A percentile compares a stretch with the other conserved stretches of the same genome.
Evolutionary conservation across 2,329 filamentous ascomycete species (phyloP).

Genomic region (Aphanocladium album): DNA sequence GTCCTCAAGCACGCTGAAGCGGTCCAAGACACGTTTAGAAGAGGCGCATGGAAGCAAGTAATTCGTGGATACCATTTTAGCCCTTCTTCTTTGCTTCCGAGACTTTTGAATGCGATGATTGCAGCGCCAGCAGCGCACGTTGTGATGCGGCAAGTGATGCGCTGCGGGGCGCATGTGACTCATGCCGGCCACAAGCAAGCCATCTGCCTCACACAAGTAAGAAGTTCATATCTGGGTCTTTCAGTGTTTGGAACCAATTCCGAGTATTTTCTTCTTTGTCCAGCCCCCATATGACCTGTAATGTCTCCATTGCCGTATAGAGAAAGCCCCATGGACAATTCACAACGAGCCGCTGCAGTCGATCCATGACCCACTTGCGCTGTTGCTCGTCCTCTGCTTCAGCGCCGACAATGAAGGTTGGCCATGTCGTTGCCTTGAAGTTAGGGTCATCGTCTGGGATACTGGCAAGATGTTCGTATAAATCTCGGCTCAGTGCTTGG

Average conservation of each 20-base stretch:
- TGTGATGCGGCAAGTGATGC: not conserved
- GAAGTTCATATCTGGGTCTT: constrained; percentile 36
- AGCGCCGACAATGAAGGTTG: constrained; percentile 51
- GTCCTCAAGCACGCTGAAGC: constrained; percentile 25
- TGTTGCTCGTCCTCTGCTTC: constrained; percentile 39
- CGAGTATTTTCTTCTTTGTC: constrained; percentile 26
- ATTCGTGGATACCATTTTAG: not conserved
- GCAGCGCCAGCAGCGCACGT: not conserved
- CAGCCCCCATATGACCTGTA: constrained; percentile 39
- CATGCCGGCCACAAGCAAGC: not conserved
- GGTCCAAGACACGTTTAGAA: constrained; percentile 21
- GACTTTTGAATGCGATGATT: not conserved
- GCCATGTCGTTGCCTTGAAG: constrained; percentile 54
- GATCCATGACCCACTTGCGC: constrained; percentile 45
- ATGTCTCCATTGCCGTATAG: constrained; percentile 40
- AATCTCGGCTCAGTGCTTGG: constrained; percentile 37
- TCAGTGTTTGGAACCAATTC: constrained; percentile 42
- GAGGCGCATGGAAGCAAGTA: constrained; percentile 15
- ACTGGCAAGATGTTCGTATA: constrained; percentile 41
- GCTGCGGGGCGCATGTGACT: not conserved
- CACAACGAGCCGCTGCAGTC: constrained; percentile 35
- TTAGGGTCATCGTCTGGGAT: constrained; percentile 46
- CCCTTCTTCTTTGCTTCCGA: not conserved
- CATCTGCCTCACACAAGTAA: constrained; percentile 34
- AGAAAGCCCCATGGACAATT: constrained; percentile 46